Conservation (phyloP, 768 basidiomycete genomes). For the Mycena galericulata region DNA sequence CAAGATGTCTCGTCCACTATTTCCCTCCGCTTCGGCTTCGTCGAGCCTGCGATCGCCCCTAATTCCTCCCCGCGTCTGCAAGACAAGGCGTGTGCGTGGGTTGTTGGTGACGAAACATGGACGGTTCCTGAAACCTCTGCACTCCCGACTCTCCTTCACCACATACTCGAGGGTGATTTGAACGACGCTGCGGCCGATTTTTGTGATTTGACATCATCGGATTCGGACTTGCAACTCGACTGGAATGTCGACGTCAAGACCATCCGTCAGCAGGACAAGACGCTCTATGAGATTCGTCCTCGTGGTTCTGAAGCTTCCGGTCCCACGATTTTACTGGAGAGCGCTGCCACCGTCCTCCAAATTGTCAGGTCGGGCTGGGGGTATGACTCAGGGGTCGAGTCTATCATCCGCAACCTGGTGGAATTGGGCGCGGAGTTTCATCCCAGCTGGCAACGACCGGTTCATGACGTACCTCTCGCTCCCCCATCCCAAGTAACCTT, state of each 20-base stretch:
- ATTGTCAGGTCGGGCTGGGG: conserved; percentile 16
- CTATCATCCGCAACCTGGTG: conserved; percentile 18
- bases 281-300: conserved; percentile 15
- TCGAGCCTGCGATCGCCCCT: not conserved
- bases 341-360: conserved; percentile 24
- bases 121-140: not conserved
- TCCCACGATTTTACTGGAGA: conserved; percentile 17
- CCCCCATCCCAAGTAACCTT: conserved; percentile 5
- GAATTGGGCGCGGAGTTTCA: conserved; percentile 19
- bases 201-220: not conserved
- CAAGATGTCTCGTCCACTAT: conserved; percentile 6
- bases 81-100: conserved; percentile 5
- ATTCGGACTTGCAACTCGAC: conserved; percentile 6
- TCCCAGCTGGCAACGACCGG: conserved; percentile 21
- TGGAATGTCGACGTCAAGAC: conserved; percentile 16
- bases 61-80: not conserved
- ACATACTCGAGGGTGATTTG: conserved; percentile 12
- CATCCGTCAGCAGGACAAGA: not conserved
- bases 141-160: conserved; percentile 2
- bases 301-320: conserved; percentile 5
- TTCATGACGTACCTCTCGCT: not conserved
- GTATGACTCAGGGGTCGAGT: not conserved
- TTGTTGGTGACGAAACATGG: conserved; percentile 18
- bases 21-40: conserved; percentile 15
- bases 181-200: not conserved